A percentile compares a stretch with the other conserved stretches of the same genome.
phyloP scores from a whole-genome alignment of 257 asterid genomes.

The Ocimum tenuiflorum region DNA sequence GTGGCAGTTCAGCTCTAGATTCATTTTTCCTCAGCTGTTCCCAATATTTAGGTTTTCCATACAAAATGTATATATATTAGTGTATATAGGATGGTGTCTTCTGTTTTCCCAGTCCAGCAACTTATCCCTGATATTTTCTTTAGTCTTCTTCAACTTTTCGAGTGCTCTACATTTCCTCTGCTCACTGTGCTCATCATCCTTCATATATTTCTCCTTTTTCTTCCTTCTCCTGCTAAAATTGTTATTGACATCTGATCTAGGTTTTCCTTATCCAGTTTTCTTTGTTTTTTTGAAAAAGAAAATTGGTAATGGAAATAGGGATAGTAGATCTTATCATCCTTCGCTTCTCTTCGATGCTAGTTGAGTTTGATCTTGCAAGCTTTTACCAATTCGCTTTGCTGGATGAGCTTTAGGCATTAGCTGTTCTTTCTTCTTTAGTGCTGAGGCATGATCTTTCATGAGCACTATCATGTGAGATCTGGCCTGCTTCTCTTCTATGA shows the following conservation, averaged over 20 bases:
- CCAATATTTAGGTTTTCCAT: slow-evolving; percentile 10
- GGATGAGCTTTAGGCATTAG: slow-evolving; percentile 15
- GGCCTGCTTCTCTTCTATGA: slow-evolving; percentile 7
- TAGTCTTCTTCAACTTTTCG: not conserved
- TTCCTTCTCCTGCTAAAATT: slow-evolving; percentile 10
- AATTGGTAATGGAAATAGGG: slow-evolving; percentile 43
- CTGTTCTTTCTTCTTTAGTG: slow-evolving; percentile 19
- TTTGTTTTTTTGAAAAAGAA: slow-evolving; percentile 55
- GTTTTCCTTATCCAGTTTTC: slow-evolving; percentile 44
- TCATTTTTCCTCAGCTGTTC: slow-evolving; percentile 8
- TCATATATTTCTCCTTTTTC: not conserved
- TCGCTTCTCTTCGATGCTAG: slow-evolving; percentile 18
- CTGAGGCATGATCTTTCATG: slow-evolving; percentile 16
- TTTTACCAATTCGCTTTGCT: slow-evolving; percentile 11
- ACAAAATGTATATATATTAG: slow-evolving; percentile 38
- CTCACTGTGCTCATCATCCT: slow-evolving; percentile 12
- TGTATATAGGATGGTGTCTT: slow-evolving; percentile 5
- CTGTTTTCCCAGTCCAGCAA: not conserved
- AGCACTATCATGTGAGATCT: slow-evolving; percentile 8
- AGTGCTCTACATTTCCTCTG: not conserved
- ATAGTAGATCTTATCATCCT: slow-evolving; percentile 26
- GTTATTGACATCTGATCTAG: slow-evolving; percentile 27
- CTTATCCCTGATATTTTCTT: slow-evolving; percentile 15
- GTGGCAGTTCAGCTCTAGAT: slow-evolving; percentile 8
- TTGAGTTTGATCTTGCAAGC: slow-evolving; percentile 23